Evolutionary conservation across 73 alveolate species (phyloP).

Genomic region (Blepharisma stoltei): DNA sequence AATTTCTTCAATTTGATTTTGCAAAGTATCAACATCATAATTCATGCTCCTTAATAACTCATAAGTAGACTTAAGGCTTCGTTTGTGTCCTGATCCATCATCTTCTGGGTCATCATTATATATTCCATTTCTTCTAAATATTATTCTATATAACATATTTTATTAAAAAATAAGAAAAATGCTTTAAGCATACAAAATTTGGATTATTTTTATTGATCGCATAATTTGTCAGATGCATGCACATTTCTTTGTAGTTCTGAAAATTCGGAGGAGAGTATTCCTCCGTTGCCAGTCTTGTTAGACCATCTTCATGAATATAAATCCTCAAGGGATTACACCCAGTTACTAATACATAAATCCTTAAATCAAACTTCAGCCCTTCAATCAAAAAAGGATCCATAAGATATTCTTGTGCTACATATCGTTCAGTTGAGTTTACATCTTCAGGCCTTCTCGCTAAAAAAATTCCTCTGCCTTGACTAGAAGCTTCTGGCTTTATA

Average conservation of each 20-base stretch:
- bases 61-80: not conserved
- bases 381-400: constrained; percentile 88
- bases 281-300: constrained; percentile 90
- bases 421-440: constrained; percentile 33
- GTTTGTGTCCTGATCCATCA: constrained; percentile 13
- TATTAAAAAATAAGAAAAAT: too few species aligned
- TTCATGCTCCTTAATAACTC: not conserved
- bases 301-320: constrained; percentile 94
- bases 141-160: too few species aligned
- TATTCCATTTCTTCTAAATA: too few species aligned
- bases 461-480: constrained; percentile 60
- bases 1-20: constrained; percentile 11
- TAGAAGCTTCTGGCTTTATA: constrained; percentile 46
- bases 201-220: constrained; percentile 77
- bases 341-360: constrained; percentile 89
- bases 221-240: constrained; percentile 85
- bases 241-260: constrained; percentile 55
- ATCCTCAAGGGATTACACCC: constrained; percentile 83
- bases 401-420: constrained; percentile 79
- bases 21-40: constrained; percentile 10
- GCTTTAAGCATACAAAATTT: constrained; percentile 61
- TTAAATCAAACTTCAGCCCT: constrained; percentile 89
- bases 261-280: constrained; percentile 74
- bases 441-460: constrained; percentile 43
- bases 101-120: constrained; percentile 40